Base-by-base conservation (phyloP, 345 rosid species). In the Zanthoxylum bungeanum region DNA sequence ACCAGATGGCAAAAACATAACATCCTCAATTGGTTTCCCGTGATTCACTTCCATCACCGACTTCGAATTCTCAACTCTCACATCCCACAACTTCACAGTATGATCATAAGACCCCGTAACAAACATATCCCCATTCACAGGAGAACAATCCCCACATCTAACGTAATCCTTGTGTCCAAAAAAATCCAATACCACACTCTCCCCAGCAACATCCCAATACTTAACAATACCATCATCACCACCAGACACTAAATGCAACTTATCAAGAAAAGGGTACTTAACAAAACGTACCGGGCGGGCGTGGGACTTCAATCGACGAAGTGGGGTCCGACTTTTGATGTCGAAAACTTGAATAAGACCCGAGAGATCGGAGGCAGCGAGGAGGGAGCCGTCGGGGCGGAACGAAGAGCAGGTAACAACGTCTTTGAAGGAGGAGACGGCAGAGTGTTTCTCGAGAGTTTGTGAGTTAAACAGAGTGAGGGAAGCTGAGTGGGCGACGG, bases 81-180 rank as follows among this genome's bases (percentile, higher is more conserved):
- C 86, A 75, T 95, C 99, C 98, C 99, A 95, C 42, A 95, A 79
- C 80, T 89, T 95, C 51, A 92, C 92, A 0, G 90, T 86, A 37
- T 95, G 99, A 74, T 95, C 99, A 53, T 95, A 95, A 39, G 99
- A 92, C 21, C 99, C 99, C 0, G 98, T 90, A 9, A 85, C 76
- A 40, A 95, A 95, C 79, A 87, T 76, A 56, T 89, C 91, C 0
- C 72, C 78, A 64, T 76, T 79, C 16, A 84, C 83, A 6, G 98
- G 99, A 17, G 97, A 90, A 78, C 88, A 90, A 71, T 90, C 99
- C 16, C 98, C 93, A 49, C 97, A 90, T 25, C 98, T 82, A 6
- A 92, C 98, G 60, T 95, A 95, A 73, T 95, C 99, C 77, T 85
- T 92, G 63, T 95, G 99, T 22, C 98, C 98, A 24, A 76, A 0